Conservation (phyloP, 805 yeast genomes). For the Cyberlindnera xishuangbannaensis region DNA sequence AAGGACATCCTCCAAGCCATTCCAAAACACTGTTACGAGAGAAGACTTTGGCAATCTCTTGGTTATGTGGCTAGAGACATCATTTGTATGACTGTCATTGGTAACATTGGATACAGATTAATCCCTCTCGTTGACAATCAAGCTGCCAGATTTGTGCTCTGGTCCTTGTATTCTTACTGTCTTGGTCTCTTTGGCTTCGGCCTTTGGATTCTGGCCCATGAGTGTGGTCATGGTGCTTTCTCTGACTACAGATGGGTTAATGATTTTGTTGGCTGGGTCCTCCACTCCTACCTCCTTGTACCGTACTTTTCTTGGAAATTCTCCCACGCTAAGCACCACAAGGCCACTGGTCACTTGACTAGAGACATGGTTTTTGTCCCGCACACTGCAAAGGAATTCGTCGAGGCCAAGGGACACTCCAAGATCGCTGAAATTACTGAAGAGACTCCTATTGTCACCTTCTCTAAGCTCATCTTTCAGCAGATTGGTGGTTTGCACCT, state of each 20-base stretch:
- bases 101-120: conserved; percentile 45
- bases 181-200: conserved; percentile 74
- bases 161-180: conserved; percentile 49
- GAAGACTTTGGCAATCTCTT: conserved; percentile 49
- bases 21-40: conserved; percentile 69
- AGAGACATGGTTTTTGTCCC: conserved; percentile 88
- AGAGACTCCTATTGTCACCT: conserved; percentile 69
- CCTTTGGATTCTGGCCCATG: conserved; percentile 83
- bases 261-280: conserved; percentile 76
- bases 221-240: conserved; percentile 88
- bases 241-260: conserved; percentile 66
- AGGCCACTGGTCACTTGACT: conserved; percentile 78
- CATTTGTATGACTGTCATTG: conserved; percentile 40
- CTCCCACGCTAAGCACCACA: conserved; percentile 83
- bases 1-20: conserved; percentile 69
- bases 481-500: conserved; percentile 75
- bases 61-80: conserved; percentile 68
- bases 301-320: conserved; percentile 88
- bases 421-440: conserved; percentile 44
- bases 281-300: conserved; percentile 73
- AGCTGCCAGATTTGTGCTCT: conserved; percentile 45
- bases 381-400: conserved; percentile 52
- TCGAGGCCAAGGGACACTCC: conserved; percentile 22
- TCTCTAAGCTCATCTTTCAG: conserved; percentile 51
- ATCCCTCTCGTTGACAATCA: conserved; percentile 45